Evolutionary conservation across 352 stramenopile species (phyloP), one percentile per base, ranked within the genome.

Genomic region (Pythium sukuiense): DNA sequence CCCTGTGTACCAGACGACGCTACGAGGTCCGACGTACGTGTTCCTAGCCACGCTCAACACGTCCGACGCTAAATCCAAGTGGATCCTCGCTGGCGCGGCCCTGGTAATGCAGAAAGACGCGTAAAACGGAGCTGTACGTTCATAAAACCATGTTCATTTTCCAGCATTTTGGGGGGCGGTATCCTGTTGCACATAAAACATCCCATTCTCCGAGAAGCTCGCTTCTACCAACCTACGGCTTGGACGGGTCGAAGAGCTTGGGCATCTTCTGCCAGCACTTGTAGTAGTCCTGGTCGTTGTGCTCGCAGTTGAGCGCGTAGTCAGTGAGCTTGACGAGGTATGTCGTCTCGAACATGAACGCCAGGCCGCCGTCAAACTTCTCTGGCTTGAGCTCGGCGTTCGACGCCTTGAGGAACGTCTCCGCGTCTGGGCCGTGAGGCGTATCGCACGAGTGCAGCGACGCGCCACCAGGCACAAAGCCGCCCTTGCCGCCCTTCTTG

Each of bases 331-430:
- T 93, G 62, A 98, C 71, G 32, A 98, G 87, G 63, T 94, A 95
- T 41, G 88, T 97, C 27, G 89, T 93, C 80, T 99, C 97, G 79
- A 99, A 99, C 96, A 99, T 99, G 75, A 99, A 99, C 37, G 96
- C 96, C 13, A 99, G 74, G 6, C 95, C 95, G 57, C 83, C 84
- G 13, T 97, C 80, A 72, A 98, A 98, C 60, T 97, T 97, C 11
- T 90, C 67, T 1, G 96, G 96, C 54, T 80, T 83, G 24, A 90
- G 87, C 59, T 89, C 76, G 55, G 74, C 82, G 53, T 88, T 89
- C 11, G 94, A 95, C 33, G 93, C 96, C 41, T 79, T 84, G 32
- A 94, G 66, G 78, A 99, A 99, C 18, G 94, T 98, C 13, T 76
- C 78, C 5, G 88, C 74, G 80, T 99, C 96, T 1, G 97, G 97